Percentiles rank a stretch among this genome's conserved stretches.
Evolutionary conservation across 345 rosid genomes (phyloP).

Genomic region (rapeseed (Brassica napus)): DNA sequence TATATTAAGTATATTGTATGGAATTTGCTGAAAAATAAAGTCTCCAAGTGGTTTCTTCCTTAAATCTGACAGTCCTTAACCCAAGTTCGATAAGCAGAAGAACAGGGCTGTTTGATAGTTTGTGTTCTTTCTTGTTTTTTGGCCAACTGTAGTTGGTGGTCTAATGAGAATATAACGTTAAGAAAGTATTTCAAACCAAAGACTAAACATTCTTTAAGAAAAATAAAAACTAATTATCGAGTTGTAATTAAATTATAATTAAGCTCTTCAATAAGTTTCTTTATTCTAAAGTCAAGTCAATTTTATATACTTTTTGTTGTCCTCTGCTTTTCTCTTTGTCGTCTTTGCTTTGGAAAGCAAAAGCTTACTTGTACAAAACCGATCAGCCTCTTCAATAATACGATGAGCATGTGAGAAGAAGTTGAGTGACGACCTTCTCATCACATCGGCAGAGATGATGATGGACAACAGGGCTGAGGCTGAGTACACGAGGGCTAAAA

Average conservation of each 20-base stretch:
- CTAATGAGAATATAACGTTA: no score
- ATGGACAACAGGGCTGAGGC: conserved; percentile 34
- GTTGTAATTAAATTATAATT: neutral
- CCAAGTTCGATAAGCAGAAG: no score
- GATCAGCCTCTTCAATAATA: neutral
- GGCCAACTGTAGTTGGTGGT: no score
- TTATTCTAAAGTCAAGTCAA: neutral
- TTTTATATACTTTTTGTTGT: neutral
- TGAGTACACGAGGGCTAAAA: conserved; percentile 62
- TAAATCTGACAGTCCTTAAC: no score
- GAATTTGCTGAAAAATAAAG: no score
- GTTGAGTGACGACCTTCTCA: neutral
- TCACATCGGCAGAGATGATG: neutral
- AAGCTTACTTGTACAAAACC: conserved; percentile 12
- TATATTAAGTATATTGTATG: no score
- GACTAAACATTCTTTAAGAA: no score
- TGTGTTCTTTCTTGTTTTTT: no score
- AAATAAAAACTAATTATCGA: neutral
- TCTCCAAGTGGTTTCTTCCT: no score
- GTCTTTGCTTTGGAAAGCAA: conserved; percentile 7
- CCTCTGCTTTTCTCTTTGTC: conserved; percentile 1
- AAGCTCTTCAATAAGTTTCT: neutral
- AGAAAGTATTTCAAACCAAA: no score
- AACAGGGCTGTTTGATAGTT: no score
- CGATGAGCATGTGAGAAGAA: neutral